These are phyloP conservation scores for Neofusicoccum ribis DNA, from an alignment of 2,329 filamentous ascomycete species.

Conservation along the genomic window DNA sequence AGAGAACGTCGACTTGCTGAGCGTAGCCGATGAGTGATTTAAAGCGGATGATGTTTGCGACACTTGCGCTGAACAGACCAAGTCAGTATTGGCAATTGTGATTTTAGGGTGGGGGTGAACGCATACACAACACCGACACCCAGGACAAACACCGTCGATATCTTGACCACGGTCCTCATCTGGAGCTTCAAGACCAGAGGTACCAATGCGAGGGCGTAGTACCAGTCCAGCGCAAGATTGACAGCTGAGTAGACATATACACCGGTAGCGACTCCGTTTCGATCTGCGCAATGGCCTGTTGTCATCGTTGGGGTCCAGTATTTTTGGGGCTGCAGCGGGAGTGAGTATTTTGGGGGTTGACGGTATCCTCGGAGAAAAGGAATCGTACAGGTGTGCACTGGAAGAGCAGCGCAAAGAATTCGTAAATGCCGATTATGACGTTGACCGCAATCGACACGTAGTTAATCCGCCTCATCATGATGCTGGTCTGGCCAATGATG, in stretches of 20 bases:
- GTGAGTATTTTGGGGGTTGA: neutral
- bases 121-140: conserved; percentile 5
- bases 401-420: conserved; percentile 9
- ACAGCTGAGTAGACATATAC: conserved; percentile 6
- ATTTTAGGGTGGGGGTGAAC: neutral
- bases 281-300: neutral
- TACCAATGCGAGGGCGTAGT: conserved; percentile 8
- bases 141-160: neutral
- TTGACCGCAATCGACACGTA: conserved; percentile 1
- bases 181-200: conserved; percentile 11
- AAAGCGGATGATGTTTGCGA: conserved; percentile 8
- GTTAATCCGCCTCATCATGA: neutral
- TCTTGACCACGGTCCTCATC: neutral
- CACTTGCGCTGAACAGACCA: neutral
- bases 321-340: neutral
- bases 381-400: neutral
- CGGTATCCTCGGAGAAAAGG: neutral
- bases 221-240: conserved; percentile 2
- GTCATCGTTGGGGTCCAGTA: neutral
- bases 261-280: neutral
- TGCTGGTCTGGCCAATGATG: conserved; percentile 6
- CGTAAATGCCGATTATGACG: conserved; percentile 1
- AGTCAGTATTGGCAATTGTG: neutral
- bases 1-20: neutral
- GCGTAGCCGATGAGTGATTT: neutral